These are phyloP conservation scores for Penicillium sp. DNA, from an alignment of 2,329 filamentous ascomycete species.

Conservation along the genomic window DNA sequence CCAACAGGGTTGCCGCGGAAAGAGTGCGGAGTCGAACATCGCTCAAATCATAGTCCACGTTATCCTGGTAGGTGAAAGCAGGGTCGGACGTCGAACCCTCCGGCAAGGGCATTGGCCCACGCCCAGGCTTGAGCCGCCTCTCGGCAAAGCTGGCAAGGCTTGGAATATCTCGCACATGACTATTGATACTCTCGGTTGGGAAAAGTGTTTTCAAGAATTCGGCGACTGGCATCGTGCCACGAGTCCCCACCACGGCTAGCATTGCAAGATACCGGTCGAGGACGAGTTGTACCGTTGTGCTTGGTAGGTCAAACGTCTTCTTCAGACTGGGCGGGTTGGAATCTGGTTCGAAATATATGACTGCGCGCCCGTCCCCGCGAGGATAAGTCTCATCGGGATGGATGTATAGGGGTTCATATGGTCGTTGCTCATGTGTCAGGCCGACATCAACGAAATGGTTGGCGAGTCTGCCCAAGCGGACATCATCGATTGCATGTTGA, in stretches of 20 bases:
- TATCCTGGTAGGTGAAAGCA: constrained; percentile 20
- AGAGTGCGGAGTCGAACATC: constrained; percentile 26
- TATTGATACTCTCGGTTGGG: constrained; percentile 23
- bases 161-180: constrained; percentile 29
- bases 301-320: constrained; percentile 15
- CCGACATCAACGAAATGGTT: constrained; percentile 42
- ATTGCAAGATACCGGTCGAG: constrained; percentile 22
- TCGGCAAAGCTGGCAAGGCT: constrained; percentile 24
- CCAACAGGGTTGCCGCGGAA: constrained; percentile 26
- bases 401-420: constrained; percentile 59
- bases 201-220: constrained; percentile 27
- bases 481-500: constrained; percentile 43
- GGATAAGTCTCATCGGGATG: constrained; percentile 59
- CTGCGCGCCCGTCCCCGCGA: constrained; percentile 28
- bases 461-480: constrained; percentile 33
- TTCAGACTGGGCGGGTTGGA: constrained; percentile 18
- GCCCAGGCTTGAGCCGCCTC: constrained; percentile 22
- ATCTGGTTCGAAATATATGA: constrained; percentile 32
- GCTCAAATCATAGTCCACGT: constrained; percentile 30
- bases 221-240: constrained; percentile 19
- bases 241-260: constrained; percentile 21
- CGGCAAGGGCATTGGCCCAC: constrained; percentile 19
- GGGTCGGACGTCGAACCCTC: constrained; percentile 19
- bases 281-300: constrained; percentile 11
- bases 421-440: constrained; percentile 61